phyloP scores from a whole-genome alignment of 73 alveolate genomes.

The Paraurostyla sp. region DNA sequence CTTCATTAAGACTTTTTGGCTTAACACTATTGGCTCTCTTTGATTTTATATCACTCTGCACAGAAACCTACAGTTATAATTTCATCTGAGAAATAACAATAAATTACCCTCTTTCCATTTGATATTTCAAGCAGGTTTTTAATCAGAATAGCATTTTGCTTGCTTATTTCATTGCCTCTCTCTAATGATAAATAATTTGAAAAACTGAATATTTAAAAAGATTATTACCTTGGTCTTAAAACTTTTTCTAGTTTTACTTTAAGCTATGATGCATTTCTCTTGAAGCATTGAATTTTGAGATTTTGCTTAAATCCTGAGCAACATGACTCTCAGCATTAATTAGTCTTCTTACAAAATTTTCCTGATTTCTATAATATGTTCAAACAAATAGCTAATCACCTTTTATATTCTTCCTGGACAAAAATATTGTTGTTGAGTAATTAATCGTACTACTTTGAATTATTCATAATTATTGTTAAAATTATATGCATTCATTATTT shows the following conservation, averaged over 20 bases:
- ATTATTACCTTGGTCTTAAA: conserved; percentile 29
- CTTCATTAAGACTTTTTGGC: conserved; percentile 32
- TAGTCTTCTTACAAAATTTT: conserved; percentile 27
- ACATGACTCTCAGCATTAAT: conserved; percentile 33
- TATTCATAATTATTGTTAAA: conserved; percentile 42
- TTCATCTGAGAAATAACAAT: neutral
- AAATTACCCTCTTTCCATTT: conserved; percentile 38
- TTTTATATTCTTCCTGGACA: conserved; percentile 35
- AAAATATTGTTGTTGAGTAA: conserved; percentile 17
- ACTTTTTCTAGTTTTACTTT: neutral
- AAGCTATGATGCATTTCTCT: neutral
- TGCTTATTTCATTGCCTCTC: conserved; percentile 41
- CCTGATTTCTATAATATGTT: conserved; percentile 29
- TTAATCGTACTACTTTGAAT: conserved; percentile 23
- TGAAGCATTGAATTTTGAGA: neutral
- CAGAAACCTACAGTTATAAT: neutral
- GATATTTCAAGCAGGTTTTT: conserved; percentile 46
- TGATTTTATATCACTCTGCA: neutral
- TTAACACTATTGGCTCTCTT: neutral
- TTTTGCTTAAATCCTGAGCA: neutral
- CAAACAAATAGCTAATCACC: neutral
- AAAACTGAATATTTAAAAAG: neutral
- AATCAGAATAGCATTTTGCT: conserved; percentile 42
- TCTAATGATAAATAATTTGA: neutral
- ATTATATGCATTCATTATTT: no score